phyloP scores from a whole-genome alignment of 2,329 filamentous ascomycete genomes.

The Scedosporium dehoogii region DNA sequence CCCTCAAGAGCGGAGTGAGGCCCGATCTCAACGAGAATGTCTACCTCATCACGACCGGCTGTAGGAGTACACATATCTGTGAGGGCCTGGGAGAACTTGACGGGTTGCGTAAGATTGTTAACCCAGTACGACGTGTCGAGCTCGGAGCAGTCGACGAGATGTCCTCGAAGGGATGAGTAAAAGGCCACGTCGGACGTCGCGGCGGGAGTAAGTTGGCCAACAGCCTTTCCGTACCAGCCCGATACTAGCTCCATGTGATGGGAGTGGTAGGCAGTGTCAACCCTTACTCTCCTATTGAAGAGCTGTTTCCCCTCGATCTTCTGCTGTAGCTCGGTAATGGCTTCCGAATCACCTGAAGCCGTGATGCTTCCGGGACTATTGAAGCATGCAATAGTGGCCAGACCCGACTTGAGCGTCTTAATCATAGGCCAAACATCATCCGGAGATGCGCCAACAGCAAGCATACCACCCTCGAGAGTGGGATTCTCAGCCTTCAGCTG shows the following conservation, averaged over 20 bases:
- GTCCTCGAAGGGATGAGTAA: conserved; percentile 1
- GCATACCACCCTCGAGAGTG: conserved; percentile 18
- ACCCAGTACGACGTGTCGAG: conserved; percentile 33
- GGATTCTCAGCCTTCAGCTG: conserved; percentile 1
- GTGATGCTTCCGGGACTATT: conserved; percentile 27
- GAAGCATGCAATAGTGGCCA: conserved; percentile 23
- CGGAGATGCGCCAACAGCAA: conserved; percentile 14
- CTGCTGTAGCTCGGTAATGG: conserved; percentile 13
- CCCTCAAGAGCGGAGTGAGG: conserved; percentile 26
- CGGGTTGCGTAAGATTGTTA: conserved; percentile 32
- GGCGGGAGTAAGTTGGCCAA: conserved; percentile 13
- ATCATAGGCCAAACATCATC: not conserved
- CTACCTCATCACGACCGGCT: conserved; percentile 17
- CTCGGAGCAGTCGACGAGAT: conserved; percentile 13
- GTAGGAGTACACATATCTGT: conserved; percentile 20
- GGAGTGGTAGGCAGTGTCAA: conserved; percentile 18
- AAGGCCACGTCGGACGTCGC: conserved; percentile 10
- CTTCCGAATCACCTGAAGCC: conserved; percentile 20
- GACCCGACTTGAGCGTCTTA: conserved; percentile 6
- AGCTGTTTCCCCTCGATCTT: conserved; percentile 7
- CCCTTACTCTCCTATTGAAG: conserved; percentile 13
- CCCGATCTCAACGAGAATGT: conserved; percentile 30
- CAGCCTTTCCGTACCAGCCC: conserved; percentile 14
- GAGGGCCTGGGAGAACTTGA: conserved; percentile 32
- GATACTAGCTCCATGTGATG: conserved; percentile 22